phyloP scores from a whole-genome alignment of 208 protist genomes.

The Lotmaria passim region DNA sequence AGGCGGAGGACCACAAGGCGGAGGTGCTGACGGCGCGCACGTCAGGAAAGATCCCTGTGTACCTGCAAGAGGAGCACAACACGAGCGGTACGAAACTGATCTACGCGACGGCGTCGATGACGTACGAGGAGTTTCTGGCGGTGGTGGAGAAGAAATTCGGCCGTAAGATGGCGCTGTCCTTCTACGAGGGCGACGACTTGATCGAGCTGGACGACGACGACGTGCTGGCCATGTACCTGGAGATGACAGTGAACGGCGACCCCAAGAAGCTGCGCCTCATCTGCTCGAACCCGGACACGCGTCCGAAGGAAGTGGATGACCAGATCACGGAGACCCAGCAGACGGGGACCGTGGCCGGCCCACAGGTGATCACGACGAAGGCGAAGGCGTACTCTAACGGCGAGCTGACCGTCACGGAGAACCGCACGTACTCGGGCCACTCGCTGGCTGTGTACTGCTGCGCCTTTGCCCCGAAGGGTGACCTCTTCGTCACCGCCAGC shows the following conservation, averaged over 20 bases:
- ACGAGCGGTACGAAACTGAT: constrained; percentile 66
- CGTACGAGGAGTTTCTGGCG: constrained; percentile 68
- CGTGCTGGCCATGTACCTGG: constrained; percentile 86
- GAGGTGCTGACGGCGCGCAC: constrained; percentile 48
- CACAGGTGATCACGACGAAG: constrained; percentile 19
- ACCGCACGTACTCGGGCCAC: constrained; percentile 67
- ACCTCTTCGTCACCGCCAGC: constrained; percentile 76
- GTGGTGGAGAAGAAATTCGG: constrained; percentile 87
- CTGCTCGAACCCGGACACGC: constrained; percentile 46
- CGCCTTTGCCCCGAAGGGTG: constrained; percentile 75
- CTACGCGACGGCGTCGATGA: constrained; percentile 65
- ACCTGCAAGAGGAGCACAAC: constrained; percentile 73
- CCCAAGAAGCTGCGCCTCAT: constrained; percentile 83
- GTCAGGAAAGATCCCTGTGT: constrained; percentile 71
- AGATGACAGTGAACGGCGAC: constrained; percentile 50
- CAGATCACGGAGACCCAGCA: constrained; percentile 47
- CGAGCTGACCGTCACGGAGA: constrained; percentile 57
- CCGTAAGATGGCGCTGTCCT: constrained; percentile 66
- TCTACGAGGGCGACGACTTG: constrained; percentile 82
- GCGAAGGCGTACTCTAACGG: constrained; percentile 66
- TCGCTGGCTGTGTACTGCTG: constrained; percentile 84
- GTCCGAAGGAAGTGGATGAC: constrained; percentile 40
- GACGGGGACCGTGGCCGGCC: background rate
- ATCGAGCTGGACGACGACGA: constrained; percentile 89
- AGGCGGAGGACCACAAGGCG: constrained; percentile 46